phyloP scores from a whole-genome alignment of 2,329 filamentous ascomycete genomes.

The Hypoxylon sp. region DNA sequence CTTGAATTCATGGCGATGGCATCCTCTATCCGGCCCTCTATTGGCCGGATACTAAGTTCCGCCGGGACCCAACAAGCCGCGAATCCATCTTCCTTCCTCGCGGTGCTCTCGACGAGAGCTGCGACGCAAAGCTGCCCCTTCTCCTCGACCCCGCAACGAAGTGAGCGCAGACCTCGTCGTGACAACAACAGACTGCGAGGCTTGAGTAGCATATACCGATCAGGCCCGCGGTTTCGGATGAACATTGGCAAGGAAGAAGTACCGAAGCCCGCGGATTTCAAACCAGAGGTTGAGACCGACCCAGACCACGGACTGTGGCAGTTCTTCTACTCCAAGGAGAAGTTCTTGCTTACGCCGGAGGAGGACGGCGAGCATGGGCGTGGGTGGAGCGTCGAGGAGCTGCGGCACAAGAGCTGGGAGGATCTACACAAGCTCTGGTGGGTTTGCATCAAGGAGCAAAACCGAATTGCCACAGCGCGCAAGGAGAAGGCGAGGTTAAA shows the following conservation, averaged over 20 bases:
- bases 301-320: conserved; percentile 88
- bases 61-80: conserved; percentile 27
- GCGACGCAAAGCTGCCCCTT: conserved; percentile 42
- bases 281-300: conserved; percentile 67
- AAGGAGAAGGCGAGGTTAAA: conserved; percentile 73
- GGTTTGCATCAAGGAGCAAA: conserved; percentile 90
- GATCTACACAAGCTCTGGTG: conserved; percentile 94
- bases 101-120: conserved; percentile 22
- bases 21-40: conserved; percentile 43
- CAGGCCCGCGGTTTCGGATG: conserved; percentile 77
- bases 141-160: conserved; percentile 45
- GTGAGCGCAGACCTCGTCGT: conserved; percentile 53
- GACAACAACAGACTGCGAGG: conserved; percentile 85
- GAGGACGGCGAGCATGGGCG: conserved; percentile 79
- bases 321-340: conserved; percentile 81
- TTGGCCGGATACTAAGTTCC: conserved; percentile 43
- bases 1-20: conserved; percentile 46
- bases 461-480: conserved; percentile 82
- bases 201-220: conserved; percentile 80
- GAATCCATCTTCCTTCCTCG: conserved; percentile 27
- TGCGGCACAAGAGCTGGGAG: conserved; percentile 90
- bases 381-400: conserved; percentile 83
- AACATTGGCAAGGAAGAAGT: conserved; percentile 76
- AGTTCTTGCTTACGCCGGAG: conserved; percentile 74
- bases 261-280: conserved; percentile 74